Percentiles rank a stretch among this genome's conserved stretches.
These are phyloP conservation scores for Backusella westeae DNA, from an alignment of 192 early-diverging fungal species.

Conservation along the genomic window DNA sequence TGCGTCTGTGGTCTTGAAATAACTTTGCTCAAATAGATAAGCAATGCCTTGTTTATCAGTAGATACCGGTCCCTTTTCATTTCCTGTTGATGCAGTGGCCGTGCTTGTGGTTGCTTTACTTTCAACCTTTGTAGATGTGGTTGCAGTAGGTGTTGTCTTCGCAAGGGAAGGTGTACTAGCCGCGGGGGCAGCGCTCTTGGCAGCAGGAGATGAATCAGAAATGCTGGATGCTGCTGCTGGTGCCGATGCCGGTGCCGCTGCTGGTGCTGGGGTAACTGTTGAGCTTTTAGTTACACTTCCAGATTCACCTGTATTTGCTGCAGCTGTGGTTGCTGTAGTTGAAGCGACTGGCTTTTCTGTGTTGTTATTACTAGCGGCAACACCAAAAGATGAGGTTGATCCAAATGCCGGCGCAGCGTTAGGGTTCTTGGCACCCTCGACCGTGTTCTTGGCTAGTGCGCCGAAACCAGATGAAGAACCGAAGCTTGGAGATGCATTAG, in stretches of 20 bases:
- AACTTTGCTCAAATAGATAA: constrained; percentile 13
- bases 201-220: neutral
- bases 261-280: neutral
- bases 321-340: neutral
- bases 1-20: constrained; percentile 2
- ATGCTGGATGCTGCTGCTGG: neutral
- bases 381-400: neutral
- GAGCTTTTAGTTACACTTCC: neutral
- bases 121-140: neutral
- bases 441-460: neutral
- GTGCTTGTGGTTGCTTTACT: neutral
- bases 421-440: neutral
- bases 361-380: neutral
- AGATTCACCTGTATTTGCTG: neutral
- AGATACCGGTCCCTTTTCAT: neutral
- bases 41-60: constrained; percentile 20
- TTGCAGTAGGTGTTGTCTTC: neutral
- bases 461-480: constrained; percentile 23
- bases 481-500: constrained; percentile 2
- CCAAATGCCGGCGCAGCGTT: constrained; percentile 11
- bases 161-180: neutral
- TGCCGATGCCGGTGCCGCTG: neutral
- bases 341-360: neutral
- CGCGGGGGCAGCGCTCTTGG: neutral
- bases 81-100: neutral